Evolutionary conservation across 805 yeast species (phyloP), one percentile per base, ranked within the genome.

Genomic region (Ogataea angusta): DNA sequence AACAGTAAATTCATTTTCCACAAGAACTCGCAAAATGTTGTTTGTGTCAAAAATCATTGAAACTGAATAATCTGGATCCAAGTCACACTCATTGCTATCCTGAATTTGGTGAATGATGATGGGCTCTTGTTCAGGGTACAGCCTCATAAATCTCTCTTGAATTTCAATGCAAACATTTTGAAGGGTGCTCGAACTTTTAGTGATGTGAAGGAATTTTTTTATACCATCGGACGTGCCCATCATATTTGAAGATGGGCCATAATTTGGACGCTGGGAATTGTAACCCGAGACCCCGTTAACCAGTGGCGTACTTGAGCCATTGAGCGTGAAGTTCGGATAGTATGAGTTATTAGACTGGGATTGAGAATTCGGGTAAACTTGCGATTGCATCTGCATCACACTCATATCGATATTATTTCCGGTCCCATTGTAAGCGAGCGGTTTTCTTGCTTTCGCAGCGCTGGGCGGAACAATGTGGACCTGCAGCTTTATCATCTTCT

Each of bases 31-130:
- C 7, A 78, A 72, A 4, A 70, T 60, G 43, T 69, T 73, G 43
- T 66, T 70, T 10, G 63, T 60, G 38, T 70, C 76, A 52, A 86
- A 84, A 5, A 85, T 80, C 51, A 84, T 86, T 8, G 72, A 72
- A 0, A 80, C 82, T 2, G 60, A 45, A 48, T 80, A 85, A 45
- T 85, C 95, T 0, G 90, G 90, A 59, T 86, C 95, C 42, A 86
- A 63, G 56, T 86, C 95, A 50, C 90, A 84, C 42, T 72, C 73
- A 43, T 77, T 73, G 30, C 60, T 60, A 58, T 85, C 91, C 54
- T 85, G 95, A 5, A 86, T 61, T 36, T 75, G 73, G n/a, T 71
- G 63, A 29, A 86, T 75, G 5, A 68, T 68, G 14, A 85, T 57
- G 1, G 72, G 71, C 4, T 71, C 76, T 35, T 74, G 80, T 16